Evolutionary conservation across 352 stramenopile genomes (phyloP).

Genomic region (Elongisporangium anandrum): DNA sequence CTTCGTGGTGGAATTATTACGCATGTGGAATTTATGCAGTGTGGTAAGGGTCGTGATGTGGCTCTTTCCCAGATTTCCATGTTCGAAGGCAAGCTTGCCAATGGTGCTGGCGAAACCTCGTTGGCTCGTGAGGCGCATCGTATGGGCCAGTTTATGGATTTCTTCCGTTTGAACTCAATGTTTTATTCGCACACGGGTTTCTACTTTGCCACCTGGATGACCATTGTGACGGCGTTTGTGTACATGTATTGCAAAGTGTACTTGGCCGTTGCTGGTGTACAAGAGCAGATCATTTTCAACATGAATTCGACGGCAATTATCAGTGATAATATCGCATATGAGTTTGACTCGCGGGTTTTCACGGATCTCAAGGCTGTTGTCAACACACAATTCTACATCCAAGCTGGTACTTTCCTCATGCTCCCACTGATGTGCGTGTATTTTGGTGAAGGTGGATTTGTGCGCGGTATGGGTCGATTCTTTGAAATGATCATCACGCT

Average conservation of each 20-base stretch:
- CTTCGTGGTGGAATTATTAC: constrained; percentile 63
- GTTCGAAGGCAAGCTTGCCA: constrained; percentile 78
- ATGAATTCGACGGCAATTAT: constrained; percentile 71
- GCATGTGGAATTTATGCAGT: constrained; percentile 80
- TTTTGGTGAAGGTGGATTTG: constrained; percentile 65
- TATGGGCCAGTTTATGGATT: constrained; percentile 80
- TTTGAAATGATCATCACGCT: constrained; percentile 74
- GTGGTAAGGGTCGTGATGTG: constrained; percentile 77
- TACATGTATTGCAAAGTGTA: constrained; percentile 87
- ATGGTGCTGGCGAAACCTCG: constrained; percentile 67
- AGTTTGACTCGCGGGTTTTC: constrained; percentile 56
- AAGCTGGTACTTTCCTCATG: constrained; percentile 69
- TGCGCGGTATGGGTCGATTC: constrained; percentile 57
- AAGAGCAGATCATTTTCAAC: constrained; percentile 54
- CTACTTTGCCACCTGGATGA: constrained; percentile 82
- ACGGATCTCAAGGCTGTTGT: constrained; percentile 58
- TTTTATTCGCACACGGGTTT: constrained; percentile 84
- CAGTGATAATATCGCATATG: constrained; percentile 40
- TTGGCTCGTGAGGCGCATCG: constrained; percentile 69
- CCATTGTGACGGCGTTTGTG: constrained; percentile 75
- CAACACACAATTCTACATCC: constrained; percentile 83
- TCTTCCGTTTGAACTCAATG: constrained; percentile 82
- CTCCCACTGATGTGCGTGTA: constrained; percentile 73
- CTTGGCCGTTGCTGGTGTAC: constrained; percentile 56
- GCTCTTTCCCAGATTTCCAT: constrained; percentile 77